Evolutionary conservation across 2,329 filamentous ascomycete species (phyloP).

Genomic region (Colletotrichum sp.): DNA sequence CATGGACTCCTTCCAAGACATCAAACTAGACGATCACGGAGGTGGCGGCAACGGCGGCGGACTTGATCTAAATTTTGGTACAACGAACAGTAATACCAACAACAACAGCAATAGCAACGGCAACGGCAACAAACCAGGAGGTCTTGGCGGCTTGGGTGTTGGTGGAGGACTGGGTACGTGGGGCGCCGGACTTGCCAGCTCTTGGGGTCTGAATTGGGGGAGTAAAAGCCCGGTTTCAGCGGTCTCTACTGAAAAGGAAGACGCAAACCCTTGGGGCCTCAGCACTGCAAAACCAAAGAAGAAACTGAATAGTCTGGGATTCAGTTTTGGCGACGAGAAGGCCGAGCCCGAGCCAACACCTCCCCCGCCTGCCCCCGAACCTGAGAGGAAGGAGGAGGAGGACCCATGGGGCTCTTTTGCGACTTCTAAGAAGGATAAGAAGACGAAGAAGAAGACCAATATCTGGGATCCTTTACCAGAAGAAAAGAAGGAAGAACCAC

Average conservation of each 20-base stretch:
- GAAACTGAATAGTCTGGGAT: slow-evolving; percentile 48
- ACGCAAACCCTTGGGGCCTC: slow-evolving; percentile 55
- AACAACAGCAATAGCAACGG: slow-evolving; percentile 18
- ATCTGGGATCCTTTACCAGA: slow-evolving; percentile 40
- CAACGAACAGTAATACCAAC: slow-evolving; percentile 39
- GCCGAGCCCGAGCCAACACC: not conserved
- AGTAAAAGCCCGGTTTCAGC: slow-evolving; percentile 35
- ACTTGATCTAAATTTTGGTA: slow-evolving; percentile 59
- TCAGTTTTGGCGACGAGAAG: slow-evolving; percentile 49
- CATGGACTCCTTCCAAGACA: slow-evolving; percentile 64
- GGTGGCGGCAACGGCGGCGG: slow-evolving; percentile 42
- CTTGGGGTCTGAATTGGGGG: slow-evolving; percentile 47
- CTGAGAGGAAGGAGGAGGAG: slow-evolving; percentile 38
- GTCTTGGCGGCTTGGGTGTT: not conserved
- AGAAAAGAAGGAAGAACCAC: slow-evolving; percentile 33
- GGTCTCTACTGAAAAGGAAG: slow-evolving; percentile 42
- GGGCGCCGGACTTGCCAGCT: slow-evolving; percentile 47
- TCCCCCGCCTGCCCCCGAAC: not conserved
- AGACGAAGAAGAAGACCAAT: slow-evolving; percentile 43
- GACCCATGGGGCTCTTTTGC: slow-evolving; percentile 36
- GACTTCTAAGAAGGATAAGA: slow-evolving; percentile 47
- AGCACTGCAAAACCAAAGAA: slow-evolving; percentile 56
- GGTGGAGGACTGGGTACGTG: slow-evolving; percentile 56
- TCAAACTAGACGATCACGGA: slow-evolving; percentile 66
- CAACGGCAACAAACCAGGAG: not conserved